These are phyloP conservation scores for Combretum micranthum DNA, from an alignment of 345 rosid species.

Conservation along the genomic window DNA sequence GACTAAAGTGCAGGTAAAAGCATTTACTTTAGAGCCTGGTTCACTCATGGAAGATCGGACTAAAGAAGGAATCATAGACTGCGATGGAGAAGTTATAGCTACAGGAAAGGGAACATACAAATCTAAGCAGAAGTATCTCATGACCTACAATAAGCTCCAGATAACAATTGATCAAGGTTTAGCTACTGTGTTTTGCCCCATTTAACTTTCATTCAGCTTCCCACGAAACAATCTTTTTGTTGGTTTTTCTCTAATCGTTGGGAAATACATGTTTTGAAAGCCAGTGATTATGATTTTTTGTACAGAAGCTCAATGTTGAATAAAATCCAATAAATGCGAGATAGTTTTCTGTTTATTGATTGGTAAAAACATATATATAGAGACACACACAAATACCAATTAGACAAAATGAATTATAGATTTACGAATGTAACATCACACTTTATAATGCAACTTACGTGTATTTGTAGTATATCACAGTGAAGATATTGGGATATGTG, in stretches of 20 bases:
- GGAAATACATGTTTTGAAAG: too few relatives aligned
- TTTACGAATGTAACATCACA: too few relatives aligned
- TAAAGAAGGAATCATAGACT: slow-evolving; percentile 82
- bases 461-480: too few relatives aligned
- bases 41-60: slow-evolving; percentile 37
- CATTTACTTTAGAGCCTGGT: slow-evolving; percentile 80
- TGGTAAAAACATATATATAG: too few relatives aligned
- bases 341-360: too few relatives aligned
- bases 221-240: not conserved
- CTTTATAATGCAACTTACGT: too few relatives aligned
- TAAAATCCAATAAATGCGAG: too few relatives aligned
- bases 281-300: too few relatives aligned
- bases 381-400: too few relatives aligned
- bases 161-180: slow-evolving; percentile 82
- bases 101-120: slow-evolving; percentile 59
- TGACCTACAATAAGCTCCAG: slow-evolving; percentile 59
- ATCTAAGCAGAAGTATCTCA: slow-evolving; percentile 40
- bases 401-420: too few relatives aligned
- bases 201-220: slow-evolving; percentile 3
- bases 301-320: too few relatives aligned
- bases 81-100: slow-evolving; percentile 88
- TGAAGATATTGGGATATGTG: too few relatives aligned
- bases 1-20: slow-evolving; percentile 60
- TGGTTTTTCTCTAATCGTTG: not conserved
- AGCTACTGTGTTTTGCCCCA: slow-evolving; percentile 75